Percentiles rank a stretch among this genome's conserved stretches.
phyloP scores from a whole-genome alignment of 768 basidiomycete genomes.

The Mrakia hoshinonis region DNA sequence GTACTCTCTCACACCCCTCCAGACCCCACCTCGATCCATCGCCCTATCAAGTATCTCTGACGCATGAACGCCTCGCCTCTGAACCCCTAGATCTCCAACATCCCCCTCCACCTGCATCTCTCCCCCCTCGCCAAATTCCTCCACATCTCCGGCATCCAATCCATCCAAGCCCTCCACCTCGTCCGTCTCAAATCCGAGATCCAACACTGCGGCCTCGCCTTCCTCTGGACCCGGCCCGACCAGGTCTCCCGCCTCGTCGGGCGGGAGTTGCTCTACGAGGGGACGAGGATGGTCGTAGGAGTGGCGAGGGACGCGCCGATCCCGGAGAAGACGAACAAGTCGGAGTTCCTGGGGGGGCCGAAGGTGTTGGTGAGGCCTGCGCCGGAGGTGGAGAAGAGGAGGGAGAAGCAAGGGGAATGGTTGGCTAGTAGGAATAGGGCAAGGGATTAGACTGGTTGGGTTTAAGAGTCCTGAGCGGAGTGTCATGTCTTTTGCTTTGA shows the following conservation, averaged over 20 bases:
- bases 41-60: neutral
- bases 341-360: neutral
- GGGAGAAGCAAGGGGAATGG: neutral
- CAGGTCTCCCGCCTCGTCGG: neutral
- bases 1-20: neutral
- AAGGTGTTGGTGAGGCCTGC: neutral
- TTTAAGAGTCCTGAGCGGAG: too few species aligned
- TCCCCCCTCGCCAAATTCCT: neutral
- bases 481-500: too few species aligned
- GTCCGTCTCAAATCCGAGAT: neutral
- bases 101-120: neutral
- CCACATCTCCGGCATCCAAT: neutral
- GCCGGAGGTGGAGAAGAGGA: too few species aligned
- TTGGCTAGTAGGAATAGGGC: neutral
- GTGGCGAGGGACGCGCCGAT: neutral
- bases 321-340: neutral
- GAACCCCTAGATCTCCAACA: neutral
- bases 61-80: neutral
- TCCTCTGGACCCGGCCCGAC: neutral
- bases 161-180: conserved; percentile 5
- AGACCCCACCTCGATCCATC: neutral
- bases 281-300: neutral
- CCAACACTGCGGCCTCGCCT: neutral
- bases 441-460: too few species aligned
- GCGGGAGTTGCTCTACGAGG: neutral